phyloP scores from a whole-genome alignment of 352 stramenopile genomes.

The Phytophthora pseudosyringae region DNA sequence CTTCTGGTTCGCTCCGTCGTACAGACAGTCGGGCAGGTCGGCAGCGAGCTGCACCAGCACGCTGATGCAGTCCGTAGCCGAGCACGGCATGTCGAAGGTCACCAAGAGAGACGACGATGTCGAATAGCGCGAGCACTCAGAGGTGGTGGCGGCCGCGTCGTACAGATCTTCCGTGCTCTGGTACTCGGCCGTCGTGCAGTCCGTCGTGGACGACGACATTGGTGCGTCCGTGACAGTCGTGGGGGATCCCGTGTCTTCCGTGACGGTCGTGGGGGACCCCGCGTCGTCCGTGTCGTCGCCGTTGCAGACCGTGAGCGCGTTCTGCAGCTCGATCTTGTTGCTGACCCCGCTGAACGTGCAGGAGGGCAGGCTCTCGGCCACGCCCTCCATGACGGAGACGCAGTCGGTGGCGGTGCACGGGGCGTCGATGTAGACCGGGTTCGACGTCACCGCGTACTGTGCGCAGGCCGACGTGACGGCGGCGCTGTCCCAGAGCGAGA shows the following conservation, averaged over 20 bases:
- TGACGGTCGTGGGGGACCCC: slow-evolving; percentile 13
- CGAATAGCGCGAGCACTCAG: slow-evolving; percentile 25
- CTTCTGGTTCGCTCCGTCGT: slow-evolving; percentile 33
- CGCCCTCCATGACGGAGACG: slow-evolving; percentile 14
- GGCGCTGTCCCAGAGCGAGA: slow-evolving; percentile 16
- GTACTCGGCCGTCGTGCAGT: slow-evolving; percentile 24
- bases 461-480: slow-evolving; percentile 19
- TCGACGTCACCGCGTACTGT: slow-evolving; percentile 14
- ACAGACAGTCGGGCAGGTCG: slow-evolving; percentile 27
- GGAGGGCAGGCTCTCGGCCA: slow-evolving; percentile 18
- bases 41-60: slow-evolving; percentile 20
- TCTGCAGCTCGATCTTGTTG: slow-evolving; percentile 32
- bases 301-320: slow-evolving; percentile 20
- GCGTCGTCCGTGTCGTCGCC: slow-evolving; percentile 1
- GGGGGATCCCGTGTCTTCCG: neutral
- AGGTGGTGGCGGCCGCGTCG: slow-evolving; percentile 18
- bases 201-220: slow-evolving; percentile 24
- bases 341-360: slow-evolving; percentile 31
- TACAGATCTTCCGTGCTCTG: slow-evolving; percentile 24
- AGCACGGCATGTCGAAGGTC: slow-evolving; percentile 30
- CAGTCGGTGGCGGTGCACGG: slow-evolving; percentile 25
- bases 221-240: slow-evolving; percentile 1
- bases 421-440: slow-evolving; percentile 18
- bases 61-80: slow-evolving; percentile 22
- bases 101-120: slow-evolving; percentile 11